A percentile compares a stretch with the other conserved stretches of the same genome.
These are phyloP conservation scores for Agaricus subrufescens DNA, from an alignment of 768 basidiomycete species.

Conservation along the genomic window DNA sequence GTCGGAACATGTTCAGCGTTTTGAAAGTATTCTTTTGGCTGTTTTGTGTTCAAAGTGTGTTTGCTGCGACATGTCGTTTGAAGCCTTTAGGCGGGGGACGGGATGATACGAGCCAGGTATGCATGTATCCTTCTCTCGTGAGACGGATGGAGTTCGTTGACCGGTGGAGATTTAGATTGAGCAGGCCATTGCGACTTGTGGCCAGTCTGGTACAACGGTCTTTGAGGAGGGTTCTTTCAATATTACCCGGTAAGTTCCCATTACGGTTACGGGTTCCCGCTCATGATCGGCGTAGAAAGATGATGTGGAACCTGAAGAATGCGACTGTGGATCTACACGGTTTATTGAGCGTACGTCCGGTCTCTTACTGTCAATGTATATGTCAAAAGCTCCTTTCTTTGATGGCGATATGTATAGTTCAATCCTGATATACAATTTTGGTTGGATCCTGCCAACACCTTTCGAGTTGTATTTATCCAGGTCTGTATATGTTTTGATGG, in stretches of 20 bases:
- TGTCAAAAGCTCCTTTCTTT: not conserved
- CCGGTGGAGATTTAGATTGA: slow-evolving; percentile 30
- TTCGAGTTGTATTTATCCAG: slow-evolving; percentile 58
- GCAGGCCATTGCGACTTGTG: slow-evolving; percentile 43
- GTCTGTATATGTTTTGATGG: slow-evolving; percentile 16
- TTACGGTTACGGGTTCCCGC: not conserved
- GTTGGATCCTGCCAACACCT: slow-evolving; percentile 51
- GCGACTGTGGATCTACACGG: slow-evolving; percentile 41
- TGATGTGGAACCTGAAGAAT: slow-evolving; percentile 46
- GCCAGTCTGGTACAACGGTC: slow-evolving; percentile 39
- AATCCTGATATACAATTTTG: slow-evolving; percentile 50
- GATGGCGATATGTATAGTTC: slow-evolving; percentile 32
- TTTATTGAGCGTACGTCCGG: slow-evolving; percentile 34
- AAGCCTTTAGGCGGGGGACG: slow-evolving; percentile 30
- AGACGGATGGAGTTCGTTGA: not conserved
- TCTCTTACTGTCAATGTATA: not conserved
- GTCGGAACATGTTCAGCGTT: not conserved
- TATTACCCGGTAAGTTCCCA: slow-evolving; percentile 37
- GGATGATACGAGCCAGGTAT: slow-evolving; percentile 37
- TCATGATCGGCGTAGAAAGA: slow-evolving; percentile 30
- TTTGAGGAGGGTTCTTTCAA: slow-evolving; percentile 44
- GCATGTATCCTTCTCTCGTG: not conserved
- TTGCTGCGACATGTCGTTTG: slow-evolving; percentile 11
- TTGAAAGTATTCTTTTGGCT: not conserved
- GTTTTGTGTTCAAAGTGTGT: not conserved